Percentiles rank a stretch among this genome's conserved stretches.
Conservation (phyloP, 306 rosid species). For the Aeschynomene evenia region DNA sequence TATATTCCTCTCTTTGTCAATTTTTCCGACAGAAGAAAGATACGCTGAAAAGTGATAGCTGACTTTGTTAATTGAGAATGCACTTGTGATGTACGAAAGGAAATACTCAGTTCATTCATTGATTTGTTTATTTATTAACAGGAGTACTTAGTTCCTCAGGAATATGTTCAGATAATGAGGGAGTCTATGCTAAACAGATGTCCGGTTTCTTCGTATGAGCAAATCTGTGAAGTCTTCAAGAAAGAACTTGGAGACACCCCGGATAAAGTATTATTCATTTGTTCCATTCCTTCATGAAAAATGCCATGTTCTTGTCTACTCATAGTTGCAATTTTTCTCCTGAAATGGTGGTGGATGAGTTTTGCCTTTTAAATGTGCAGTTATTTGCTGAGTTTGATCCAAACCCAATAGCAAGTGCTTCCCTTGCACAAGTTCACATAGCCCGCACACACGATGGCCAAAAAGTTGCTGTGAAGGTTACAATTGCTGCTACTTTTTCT, state of each 20-base stretch:
- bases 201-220: constrained; percentile 91
- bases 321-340: constrained; percentile 1
- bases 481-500: constrained; percentile 25
- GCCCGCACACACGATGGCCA: constrained; percentile 78
- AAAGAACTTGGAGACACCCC: constrained; percentile 87
- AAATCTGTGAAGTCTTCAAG: constrained; percentile 74
- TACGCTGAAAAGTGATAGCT: constrained; percentile 6
- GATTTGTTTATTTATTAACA: constrained; percentile 33
- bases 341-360: constrained; percentile 27
- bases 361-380: constrained; percentile 51
- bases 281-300: constrained; percentile 1
- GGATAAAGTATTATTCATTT: constrained; percentile 58
- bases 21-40: neutral
- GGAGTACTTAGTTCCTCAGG: constrained; percentile 90
- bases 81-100: neutral
- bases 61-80: neutral
- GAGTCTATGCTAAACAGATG: constrained; percentile 90
- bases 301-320: constrained; percentile 1
- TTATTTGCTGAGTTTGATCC: constrained; percentile 80
- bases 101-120: neutral
- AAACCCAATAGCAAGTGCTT: constrained; percentile 90
- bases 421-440: constrained; percentile 97
- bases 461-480: constrained; percentile 98
- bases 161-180: constrained; percentile 84
- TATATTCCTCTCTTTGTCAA: constrained; percentile 16